These are phyloP conservation scores for Malus orientalis DNA, from an alignment of 306 rosid genomes.

Conservation along the genomic window DNA sequence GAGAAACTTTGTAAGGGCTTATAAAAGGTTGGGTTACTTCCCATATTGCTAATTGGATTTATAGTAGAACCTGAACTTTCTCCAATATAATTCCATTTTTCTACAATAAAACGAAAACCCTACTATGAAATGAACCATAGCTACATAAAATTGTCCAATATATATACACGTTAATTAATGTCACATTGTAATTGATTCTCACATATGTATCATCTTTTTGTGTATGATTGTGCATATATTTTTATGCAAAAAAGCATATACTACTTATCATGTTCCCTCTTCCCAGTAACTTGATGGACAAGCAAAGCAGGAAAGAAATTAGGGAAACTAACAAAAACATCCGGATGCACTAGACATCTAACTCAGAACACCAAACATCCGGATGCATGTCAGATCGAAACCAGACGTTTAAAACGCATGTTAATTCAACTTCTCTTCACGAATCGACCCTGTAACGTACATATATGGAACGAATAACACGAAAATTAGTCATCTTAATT, in stretches of 20 bases:
- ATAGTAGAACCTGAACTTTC: too few relatives aligned
- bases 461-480: not conserved
- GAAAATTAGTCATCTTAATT: not conserved
- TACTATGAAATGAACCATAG: too few relatives aligned
- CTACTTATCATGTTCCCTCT: too few relatives aligned
- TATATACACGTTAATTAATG: not conserved
- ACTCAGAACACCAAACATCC: not conserved
- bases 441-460: slow-evolving; percentile 69
- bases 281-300: not conserved
- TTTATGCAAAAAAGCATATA: not conserved
- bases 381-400: not conserved
- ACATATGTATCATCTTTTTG: not conserved
- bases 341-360: not conserved
- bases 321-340: not conserved
- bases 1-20: too few relatives aligned
- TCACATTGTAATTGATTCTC: not conserved
- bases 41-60: too few relatives aligned
- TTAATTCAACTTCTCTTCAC: slow-evolving; percentile 62
- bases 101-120: too few relatives aligned
- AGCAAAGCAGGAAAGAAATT: not conserved
- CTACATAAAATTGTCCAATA: not conserved
- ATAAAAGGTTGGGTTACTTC: too few relatives aligned
- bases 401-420: too few relatives aligned
- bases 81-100: too few relatives aligned
- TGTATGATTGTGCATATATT: not conserved